These are phyloP conservation scores for Leccinum sublutescens DNA, from an alignment of 768 basidiomycete species.

Conservation along the genomic window DNA sequence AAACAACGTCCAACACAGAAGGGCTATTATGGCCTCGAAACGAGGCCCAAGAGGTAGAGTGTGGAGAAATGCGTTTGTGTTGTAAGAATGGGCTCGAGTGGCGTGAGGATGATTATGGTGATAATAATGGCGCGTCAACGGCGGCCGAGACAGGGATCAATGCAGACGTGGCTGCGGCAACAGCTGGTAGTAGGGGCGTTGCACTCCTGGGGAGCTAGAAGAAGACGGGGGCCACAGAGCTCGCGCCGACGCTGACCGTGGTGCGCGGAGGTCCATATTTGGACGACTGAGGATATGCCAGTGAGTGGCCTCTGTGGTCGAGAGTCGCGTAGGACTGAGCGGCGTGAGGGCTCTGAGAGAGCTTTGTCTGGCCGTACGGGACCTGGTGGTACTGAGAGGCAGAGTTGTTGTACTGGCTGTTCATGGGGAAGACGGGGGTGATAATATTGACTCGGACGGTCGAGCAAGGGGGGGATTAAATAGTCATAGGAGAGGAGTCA, in stretches of 20 bases:
- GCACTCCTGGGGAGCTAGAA: slow-evolving; percentile 41
- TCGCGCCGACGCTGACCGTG: slow-evolving; percentile 50
- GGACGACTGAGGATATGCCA: slow-evolving; percentile 26
- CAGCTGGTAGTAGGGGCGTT: neutral
- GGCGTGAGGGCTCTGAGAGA: slow-evolving; percentile 11
- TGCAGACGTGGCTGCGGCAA: neutral
- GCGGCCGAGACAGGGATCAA: neutral
- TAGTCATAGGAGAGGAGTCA: slow-evolving; percentile 16
- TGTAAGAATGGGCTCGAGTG: neutral
- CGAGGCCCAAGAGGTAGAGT: slow-evolving; percentile 3
- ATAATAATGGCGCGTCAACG: slow-evolving; percentile 1
- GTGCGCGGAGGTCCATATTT: slow-evolving; percentile 25
- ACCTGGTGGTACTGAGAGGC: slow-evolving; percentile 14
- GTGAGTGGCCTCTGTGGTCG: slow-evolving; percentile 19
- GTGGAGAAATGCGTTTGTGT: slow-evolving; percentile 1
- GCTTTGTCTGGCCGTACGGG: slow-evolving; percentile 21
- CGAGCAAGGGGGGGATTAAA: slow-evolving; percentile 24
- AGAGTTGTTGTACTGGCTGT: slow-evolving; percentile 22
- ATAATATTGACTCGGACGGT: neutral
- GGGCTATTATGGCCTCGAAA: slow-evolving; percentile 9
- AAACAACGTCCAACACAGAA: neutral
- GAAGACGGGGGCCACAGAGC: slow-evolving; percentile 54
- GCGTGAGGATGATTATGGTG: slow-evolving; percentile 1
- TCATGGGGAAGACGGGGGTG: slow-evolving; percentile 21
- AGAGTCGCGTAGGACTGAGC: slow-evolving; percentile 21